Percentiles rank a stretch among this genome's conserved stretches.
phyloP scores from a whole-genome alignment of 176 grass and related monocot species.

The Carex parvula region DNA sequence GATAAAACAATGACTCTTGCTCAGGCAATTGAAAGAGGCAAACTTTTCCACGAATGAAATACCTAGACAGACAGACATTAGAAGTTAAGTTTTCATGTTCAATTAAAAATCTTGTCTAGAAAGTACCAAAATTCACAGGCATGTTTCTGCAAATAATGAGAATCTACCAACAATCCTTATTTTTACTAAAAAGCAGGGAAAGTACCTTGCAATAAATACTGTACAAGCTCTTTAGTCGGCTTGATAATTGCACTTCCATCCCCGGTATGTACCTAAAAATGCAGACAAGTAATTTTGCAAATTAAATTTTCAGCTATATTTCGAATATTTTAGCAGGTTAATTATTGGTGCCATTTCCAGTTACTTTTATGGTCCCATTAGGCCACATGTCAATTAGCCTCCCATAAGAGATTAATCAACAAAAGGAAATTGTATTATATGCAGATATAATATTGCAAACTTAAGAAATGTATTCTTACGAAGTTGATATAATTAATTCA shows the following conservation, averaged over 20 bases:
- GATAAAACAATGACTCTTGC: neutral
- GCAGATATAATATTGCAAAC: neutral
- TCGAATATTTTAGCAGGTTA: neutral
- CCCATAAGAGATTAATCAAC: neutral
- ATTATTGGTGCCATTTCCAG: neutral
- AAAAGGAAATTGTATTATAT: neutral
- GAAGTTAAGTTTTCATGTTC: neutral
- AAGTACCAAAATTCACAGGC: neutral
- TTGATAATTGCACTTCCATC: slow-evolving; percentile 94
- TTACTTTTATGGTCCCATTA: slow-evolving; percentile 9
- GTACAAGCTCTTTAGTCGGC: slow-evolving; percentile 94
- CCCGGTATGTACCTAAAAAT: slow-evolving; percentile 90
- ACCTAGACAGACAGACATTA: neutral
- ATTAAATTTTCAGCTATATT: slow-evolving; percentile 1
- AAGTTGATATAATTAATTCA: slow-evolving; percentile 92
- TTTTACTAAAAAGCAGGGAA: neutral
- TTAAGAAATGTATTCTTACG: slow-evolving; percentile 49
- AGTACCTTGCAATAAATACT: slow-evolving; percentile 90
- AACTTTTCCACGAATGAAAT: neutral
- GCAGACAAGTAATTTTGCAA: slow-evolving; percentile 26
- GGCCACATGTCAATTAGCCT: neutral
- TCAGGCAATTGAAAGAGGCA: neutral
- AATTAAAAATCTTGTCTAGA: neutral
- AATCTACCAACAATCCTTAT: neutral
- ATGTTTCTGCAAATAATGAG: neutral